Base-by-base conservation (phyloP, 148 eudicot species). In the Fagopyrum esculentum region DNA sequence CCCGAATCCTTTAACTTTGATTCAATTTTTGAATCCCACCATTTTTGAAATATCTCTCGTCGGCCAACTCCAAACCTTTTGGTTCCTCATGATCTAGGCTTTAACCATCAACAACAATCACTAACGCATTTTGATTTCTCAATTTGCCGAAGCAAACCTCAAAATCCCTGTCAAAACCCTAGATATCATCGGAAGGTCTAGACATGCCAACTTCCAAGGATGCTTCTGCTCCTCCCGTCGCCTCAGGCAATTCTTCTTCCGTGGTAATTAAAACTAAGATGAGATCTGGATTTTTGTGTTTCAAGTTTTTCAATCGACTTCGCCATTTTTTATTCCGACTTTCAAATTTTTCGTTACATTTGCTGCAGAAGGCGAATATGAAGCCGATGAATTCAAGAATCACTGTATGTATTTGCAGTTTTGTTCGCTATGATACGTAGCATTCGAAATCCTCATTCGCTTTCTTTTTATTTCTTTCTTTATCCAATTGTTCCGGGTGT, bases 351-450 rank as follows among this genome's bases (percentile, higher is more conserved):
- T 66, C 46, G 30, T 66, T 4, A 66, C 6, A 6, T 66, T 15
- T 40, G 46, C n/a, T 66, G 47, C 35, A 66, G 71, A 66, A 66
- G 71, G 71, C 35, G 46, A 66, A 6, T 66, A 7, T 66, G 46
- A 66, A 66, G 47, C 71, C 71, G 17, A 66, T 66, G 71, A 66
- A 66, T 43, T 66, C 47, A 17, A 66, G 47, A 66, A 66, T 66
- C 19, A 66, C 71, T 43, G 71, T 66, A 66, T 15, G 69, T 30
- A 15, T 57, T 57, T 57, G 64, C 64, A 19, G 9, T 22, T 9
- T 61, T 61, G 40, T 43, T 61, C 6, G 30, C 29, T 50, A 50
- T 2, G 13, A 50, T 55, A 15, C 60, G 7, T 4, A 55, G 19
- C 60, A 55, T 16, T 63, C 69, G 13, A 26, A 30, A 9, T 11